Evolutionary conservation across 805 yeast genomes (phyloP), one percentile per base, ranked within the genome.

Genomic region (Brettanomyces sp.): DNA sequence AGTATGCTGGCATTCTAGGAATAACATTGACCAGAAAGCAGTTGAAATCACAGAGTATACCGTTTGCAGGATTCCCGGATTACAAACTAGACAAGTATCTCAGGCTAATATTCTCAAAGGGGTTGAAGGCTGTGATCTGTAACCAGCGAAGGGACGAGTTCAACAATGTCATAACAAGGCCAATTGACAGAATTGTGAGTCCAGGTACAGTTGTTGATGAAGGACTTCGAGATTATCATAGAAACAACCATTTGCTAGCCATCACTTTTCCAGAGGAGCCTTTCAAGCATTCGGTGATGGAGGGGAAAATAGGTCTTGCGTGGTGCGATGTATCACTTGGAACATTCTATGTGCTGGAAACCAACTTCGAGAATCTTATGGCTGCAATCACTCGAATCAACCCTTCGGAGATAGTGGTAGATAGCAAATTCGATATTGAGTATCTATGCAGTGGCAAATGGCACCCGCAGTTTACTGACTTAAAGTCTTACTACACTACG

Each of bases 141-240:
- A 93, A 86, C 54, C 95, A 91, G 62, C 70, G 63, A 37, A 52
- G 42, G 12, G 56, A 57, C 35, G 45, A 51, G 2, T 53, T 52
- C 3, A 52, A 53, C 7, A 67, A 65, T 30, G 61, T 59, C 36
- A 73, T 83, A 21, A 76, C 74, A 38, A 69, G 99, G 41, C 81
- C 85, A 33, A 79, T 93, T 0, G 74, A 87, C 5, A 68, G 97
- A 38, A 77, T 91, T 6, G 78, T 93, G 2, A 83, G 97, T 0
- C 96, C 97, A 0, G 99, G 99, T 0, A 91, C 98, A 0, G 72
- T 91, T 33, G 76, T 91, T 9, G 96, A 87, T 56, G 97, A 91
- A 55, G 79, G 84, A 0, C 81, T 91, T 50, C 67, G 91, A 56
- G 85, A 88, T 58, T 78, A 77, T 47, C 77, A 77, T 48, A 73